phyloP scores from a whole-genome alignment of 2,329 filamentous ascomycete species.

The Alternaria brassicae region DNA sequence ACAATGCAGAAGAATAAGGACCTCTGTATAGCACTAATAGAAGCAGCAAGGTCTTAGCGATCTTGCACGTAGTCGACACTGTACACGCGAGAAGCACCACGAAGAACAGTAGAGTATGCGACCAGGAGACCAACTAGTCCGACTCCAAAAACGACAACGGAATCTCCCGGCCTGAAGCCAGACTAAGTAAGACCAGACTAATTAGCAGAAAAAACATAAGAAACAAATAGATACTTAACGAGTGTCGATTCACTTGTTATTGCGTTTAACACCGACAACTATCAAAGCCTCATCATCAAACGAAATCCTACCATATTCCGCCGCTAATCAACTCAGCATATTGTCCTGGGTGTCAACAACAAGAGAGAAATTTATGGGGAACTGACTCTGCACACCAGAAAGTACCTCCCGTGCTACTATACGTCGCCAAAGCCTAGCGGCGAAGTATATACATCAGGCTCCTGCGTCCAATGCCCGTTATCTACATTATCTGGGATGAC shows the following conservation, averaged over 20 bases:
- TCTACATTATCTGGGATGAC: conserved; percentile 26
- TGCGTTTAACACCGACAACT: conserved; percentile 13
- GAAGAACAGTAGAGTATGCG: conserved; percentile 44
- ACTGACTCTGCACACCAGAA: neutral
- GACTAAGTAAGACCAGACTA: conserved; percentile 30
- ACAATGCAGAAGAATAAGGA: neutral
- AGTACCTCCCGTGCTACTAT: neutral
- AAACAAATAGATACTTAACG: conserved; percentile 33
- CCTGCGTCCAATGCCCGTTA: neutral
- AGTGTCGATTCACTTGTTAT: neutral
- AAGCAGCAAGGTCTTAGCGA: conserved; percentile 31
- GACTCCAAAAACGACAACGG: conserved; percentile 48
- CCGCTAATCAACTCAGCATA: conserved; percentile 3
- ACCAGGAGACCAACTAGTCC: conserved; percentile 42
- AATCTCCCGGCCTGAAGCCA: conserved; percentile 34
- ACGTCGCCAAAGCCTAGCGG: neutral
- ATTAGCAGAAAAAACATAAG: conserved; percentile 40
- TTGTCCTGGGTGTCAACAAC: neutral
- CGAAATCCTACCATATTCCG: conserved; percentile 26
- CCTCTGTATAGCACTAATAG: conserved; percentile 41
- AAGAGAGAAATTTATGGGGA: neutral
- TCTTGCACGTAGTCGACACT: conserved; percentile 34
- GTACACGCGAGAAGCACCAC: conserved; percentile 45
- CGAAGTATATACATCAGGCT: neutral
- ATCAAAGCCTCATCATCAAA: conserved; percentile 21